Evolutionary conservation across 768 basidiomycete species (phyloP), one percentile per base, ranked within the genome.

Genomic region (Suillus plorans): DNA sequence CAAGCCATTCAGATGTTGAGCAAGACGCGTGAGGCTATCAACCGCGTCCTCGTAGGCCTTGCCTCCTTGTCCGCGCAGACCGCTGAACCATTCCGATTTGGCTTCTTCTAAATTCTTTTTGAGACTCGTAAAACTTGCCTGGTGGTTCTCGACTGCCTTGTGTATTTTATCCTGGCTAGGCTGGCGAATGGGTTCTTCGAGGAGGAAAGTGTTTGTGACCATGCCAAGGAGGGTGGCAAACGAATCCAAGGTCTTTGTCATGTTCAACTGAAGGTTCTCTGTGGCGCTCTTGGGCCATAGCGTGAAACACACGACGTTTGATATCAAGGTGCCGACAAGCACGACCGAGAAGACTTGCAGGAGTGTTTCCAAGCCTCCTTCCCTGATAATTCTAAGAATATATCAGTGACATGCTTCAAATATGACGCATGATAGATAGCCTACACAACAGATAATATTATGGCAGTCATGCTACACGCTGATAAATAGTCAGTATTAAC

Each of bases 1-100:
- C 64, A 99, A 79, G 31, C 97, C 95, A 63, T 90, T 95, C 45
- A 99, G 77, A 78, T 99, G 96, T 72, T 99, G 97, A 1, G 94
- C 97, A 5, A 99, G 85, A 20, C 95, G 81, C 65, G 92, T 96
- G 70, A 99, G 80, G 70, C 89, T 90, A 65, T 88, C 89, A 13
- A 98, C 90, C 0, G 92, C 91, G 66, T 95, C 93, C 67, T 92
- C 91, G 64, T 96, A 97, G 0, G 91, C n/a, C 39, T 66, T 61
- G 44, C 72, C 64, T 10, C 70, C 74, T 34, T 56, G 64, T 57
- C 78, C 75, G 34, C 64, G 66, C 59, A 73, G 42, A 13, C 69
- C 58, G 6, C 70, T 74, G 55, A 87, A 77, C 82, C 93, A 89
- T 77, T 99, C 97, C 13, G 90, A 92, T 68, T 89, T 89, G 10